A percentile compares a stretch with the other conserved stretches of the same genome.
Conservation (phyloP, 495 filamentous ascomycete species). For the Aspergillus biplanus region DNA sequence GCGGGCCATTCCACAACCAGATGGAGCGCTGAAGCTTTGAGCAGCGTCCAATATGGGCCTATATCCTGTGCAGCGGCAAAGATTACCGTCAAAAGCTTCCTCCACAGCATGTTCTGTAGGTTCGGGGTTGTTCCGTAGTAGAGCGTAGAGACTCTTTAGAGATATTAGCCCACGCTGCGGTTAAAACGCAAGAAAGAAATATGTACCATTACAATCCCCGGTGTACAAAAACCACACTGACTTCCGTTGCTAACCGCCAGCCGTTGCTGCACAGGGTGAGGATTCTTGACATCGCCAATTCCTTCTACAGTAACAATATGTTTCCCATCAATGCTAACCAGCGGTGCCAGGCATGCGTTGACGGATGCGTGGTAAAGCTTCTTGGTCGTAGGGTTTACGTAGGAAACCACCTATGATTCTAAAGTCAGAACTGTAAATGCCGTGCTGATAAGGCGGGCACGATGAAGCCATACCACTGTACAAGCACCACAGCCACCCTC, state of each 20-base stretch:
- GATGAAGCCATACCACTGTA: constrained; percentile 67
- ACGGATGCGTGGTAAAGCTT: constrained; percentile 89
- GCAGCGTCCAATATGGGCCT: constrained; percentile 93
- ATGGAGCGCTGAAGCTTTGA: constrained; percentile 51
- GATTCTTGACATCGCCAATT: constrained; percentile 86
- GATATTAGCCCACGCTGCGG: constrained; percentile 36
- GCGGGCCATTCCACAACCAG: constrained; percentile 46
- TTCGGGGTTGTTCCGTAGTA: constrained; percentile 47
- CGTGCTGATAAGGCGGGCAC: background rate
- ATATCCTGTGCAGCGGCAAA: constrained; percentile 96
- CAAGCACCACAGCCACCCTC: constrained; percentile 98
- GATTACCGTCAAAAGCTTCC: constrained; percentile 79
- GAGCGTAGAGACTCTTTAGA: constrained; percentile 72
- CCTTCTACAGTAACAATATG: constrained; percentile 98
- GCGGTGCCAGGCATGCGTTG: constrained; percentile 91
- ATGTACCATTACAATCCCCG: constrained; percentile 95
- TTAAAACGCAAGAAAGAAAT: constrained; percentile 55
- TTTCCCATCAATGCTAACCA: constrained; percentile 93
- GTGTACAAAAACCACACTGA: constrained; percentile 89
- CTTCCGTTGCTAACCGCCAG: constrained; percentile 75
- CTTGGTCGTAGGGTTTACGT: constrained; percentile 87
- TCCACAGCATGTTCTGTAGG: constrained; percentile 74
- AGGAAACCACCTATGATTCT: constrained; percentile 69
- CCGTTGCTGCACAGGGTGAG: constrained; percentile 90
- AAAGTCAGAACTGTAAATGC: background rate